Conservation (phyloP, 2,329 filamentous ascomycete genomes). For the Colletotrichum tanaceti region DNA sequence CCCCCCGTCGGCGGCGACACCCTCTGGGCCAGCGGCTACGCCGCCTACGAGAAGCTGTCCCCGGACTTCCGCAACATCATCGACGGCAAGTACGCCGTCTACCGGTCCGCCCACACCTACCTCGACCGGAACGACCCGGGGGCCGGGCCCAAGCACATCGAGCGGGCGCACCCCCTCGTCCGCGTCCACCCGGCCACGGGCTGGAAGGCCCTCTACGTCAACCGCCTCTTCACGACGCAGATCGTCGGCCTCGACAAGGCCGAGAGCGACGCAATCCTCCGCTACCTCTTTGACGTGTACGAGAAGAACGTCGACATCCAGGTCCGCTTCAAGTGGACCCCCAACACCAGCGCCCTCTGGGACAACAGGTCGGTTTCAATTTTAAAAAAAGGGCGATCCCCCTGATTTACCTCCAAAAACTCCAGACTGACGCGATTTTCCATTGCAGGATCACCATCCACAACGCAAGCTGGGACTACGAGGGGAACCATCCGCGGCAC, state of each 20-base stretch:
- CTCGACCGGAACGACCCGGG: constrained; percentile 71
- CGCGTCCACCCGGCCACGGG: constrained; percentile 78
- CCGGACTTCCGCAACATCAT: constrained; percentile 77
- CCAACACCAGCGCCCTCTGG: constrained; percentile 75
- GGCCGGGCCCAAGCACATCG: constrained; percentile 73
- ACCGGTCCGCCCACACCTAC: constrained; percentile 74
- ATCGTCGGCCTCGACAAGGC: constrained; percentile 77
- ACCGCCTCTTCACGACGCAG: constrained; percentile 73
- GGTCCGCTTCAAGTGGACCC: constrained; percentile 77
- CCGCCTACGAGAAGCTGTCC: constrained; percentile 78
- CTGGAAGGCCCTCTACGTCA: constrained; percentile 80
- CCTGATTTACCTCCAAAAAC: too few species aligned
- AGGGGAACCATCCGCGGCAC: constrained; percentile 73
- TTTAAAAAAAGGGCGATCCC: too few species aligned
- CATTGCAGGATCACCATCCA: constrained; percentile 74
- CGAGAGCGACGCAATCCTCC: constrained; percentile 75
- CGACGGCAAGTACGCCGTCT: constrained; percentile 74
- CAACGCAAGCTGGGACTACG: constrained; percentile 80
- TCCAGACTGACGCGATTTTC: not conserved
- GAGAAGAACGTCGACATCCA: constrained; percentile 79
- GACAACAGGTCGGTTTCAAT: constrained; percentile 69
- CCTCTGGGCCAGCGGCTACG: constrained; percentile 77
- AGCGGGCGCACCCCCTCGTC: constrained; percentile 75
- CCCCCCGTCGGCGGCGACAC: constrained; percentile 76
- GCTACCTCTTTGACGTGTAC: constrained; percentile 75